Evolutionary conservation across 1,139 yeast species (phyloP).

Genomic region (Pichia sp.): DNA sequence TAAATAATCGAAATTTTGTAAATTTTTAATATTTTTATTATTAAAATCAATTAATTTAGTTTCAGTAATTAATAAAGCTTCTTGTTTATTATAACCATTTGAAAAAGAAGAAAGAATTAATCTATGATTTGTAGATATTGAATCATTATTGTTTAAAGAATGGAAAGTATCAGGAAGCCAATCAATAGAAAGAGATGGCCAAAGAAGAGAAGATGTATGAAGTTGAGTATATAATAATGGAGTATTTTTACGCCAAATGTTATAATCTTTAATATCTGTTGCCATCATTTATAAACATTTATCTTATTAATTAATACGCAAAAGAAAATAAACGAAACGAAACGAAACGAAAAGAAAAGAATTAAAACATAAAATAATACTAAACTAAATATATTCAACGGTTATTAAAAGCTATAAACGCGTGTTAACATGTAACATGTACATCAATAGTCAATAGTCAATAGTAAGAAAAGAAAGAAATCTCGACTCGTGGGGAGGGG

Average conservation of each 20-base stretch:
- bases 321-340: neutral
- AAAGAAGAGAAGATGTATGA: conserved; percentile 42
- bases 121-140: conserved; percentile 18
- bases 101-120: conserved; percentile 29
- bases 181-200: conserved; percentile 52
- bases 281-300: no score
- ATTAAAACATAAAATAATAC: neutral
- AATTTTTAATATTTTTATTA: conserved; percentile 1
- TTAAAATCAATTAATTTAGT: conserved; percentile 2
- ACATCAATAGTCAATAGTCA: no score
- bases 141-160: conserved; percentile 1
- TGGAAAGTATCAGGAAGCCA: conserved; percentile 41
- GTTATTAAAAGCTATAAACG: no score
- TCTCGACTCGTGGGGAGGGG: no score
- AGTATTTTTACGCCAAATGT: conserved; percentile 49
- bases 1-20: conserved; percentile 16
- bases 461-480: no score
- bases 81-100: conserved; percentile 21
- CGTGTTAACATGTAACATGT: no score
- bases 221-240: conserved; percentile 47
- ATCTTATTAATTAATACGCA: neutral
- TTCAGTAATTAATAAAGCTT: conserved; percentile 18
- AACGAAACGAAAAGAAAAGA: neutral
- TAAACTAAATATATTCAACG: no score
- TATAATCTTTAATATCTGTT: conserved; percentile 1